Base-by-base conservation (phyloP, 2,329 filamentous ascomycete species). In the Elsinoe ampelina region DNA sequence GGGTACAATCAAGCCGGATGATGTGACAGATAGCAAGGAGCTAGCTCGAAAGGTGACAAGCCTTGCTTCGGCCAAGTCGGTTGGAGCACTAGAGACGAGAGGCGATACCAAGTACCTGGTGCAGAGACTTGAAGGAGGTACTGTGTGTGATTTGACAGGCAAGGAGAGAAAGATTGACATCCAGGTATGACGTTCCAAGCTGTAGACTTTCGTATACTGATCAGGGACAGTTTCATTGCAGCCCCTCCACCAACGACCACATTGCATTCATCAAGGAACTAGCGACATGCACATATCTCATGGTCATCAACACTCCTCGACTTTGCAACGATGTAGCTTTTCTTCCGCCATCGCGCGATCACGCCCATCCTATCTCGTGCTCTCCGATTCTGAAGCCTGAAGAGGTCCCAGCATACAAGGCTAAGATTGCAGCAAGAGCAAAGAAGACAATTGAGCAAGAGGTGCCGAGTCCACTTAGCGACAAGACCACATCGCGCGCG, bases 261-360 rank as follows among this genome's bases (percentile, higher is more conserved):
- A 95, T 96, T 64, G 86, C 85, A 42, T 90, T 89, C 83, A 95
- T 96, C 72, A 95, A 95, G 70, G 91, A 96, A 69, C 83, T 92
- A 1, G 87, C 86, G 2, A 95, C 89, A 10, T 96, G 91, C 72
- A 83, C 89, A 11, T 96, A 96, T 68, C 77, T 95, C 55, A 95
- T 96, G 90, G 83, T 95, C 32, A 82, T 96, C 61, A 87, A 95
- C 68, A 95, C 91, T 0, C 89, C 90, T 0, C 84, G 89, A 0
- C 81, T 96, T 11, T 96, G 91, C 73, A 82, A 86, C 66, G 91
- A 96, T 63, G 82, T 89, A 8, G 89, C 89, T 8, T 96, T 96
- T 69, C 75, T 86, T 55, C 90, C 91, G 0, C 88, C 89, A 0
- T 83, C 86, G 63, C 85, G 89, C 60, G 86, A 86, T 56, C 81